Percentiles rank a stretch among this genome's conserved stretches.
phyloP scores from a whole-genome alignment of 1,139 yeast species.

The Candida albicans region DNA sequence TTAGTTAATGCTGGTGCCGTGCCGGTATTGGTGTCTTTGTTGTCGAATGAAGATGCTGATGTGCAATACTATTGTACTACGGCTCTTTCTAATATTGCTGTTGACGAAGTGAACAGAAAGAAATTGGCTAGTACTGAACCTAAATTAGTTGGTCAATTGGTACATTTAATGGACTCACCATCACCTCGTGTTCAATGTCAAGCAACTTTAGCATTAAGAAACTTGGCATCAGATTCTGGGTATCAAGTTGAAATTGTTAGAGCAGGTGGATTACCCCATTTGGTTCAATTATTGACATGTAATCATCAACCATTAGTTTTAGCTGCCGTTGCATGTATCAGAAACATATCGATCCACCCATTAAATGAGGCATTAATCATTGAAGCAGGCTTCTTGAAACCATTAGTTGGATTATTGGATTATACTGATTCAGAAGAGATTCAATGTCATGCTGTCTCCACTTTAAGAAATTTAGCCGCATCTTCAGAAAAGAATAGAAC shows the following conservation, averaged over 20 bases:
- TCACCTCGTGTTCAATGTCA: slow-evolving; percentile 97
- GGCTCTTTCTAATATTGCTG: slow-evolving; percentile 95
- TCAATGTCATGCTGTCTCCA: slow-evolving; percentile 96
- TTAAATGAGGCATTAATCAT: slow-evolving; percentile 92
- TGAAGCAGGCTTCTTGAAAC: slow-evolving; percentile 92
- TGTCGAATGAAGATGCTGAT: slow-evolving; percentile 88
- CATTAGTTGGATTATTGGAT: slow-evolving; percentile 82
- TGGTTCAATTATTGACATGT: slow-evolving; percentile 83
- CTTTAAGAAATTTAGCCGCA: slow-evolving; percentile 93
- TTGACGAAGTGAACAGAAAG: slow-evolving; percentile 86
- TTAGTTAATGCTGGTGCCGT: slow-evolving; percentile 97
- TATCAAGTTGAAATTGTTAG: slow-evolving; percentile 95
- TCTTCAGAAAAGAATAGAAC: slow-evolving; percentile 89
- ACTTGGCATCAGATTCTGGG: slow-evolving; percentile 88
- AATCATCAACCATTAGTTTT: slow-evolving; percentile 88
- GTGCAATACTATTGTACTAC: slow-evolving; percentile 98
- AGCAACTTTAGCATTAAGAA: slow-evolving; percentile 93
- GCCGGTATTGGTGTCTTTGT: slow-evolving; percentile 88
- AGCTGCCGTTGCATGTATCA: slow-evolving; percentile 97
- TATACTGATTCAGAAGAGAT: slow-evolving; percentile 90
- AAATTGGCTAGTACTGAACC: slow-evolving; percentile 91
- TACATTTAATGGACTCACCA: slow-evolving; percentile 86
- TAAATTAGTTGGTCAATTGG: slow-evolving; percentile 84
- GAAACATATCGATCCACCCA: slow-evolving; percentile 96
- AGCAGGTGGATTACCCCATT: slow-evolving; percentile 92